Conservation (phyloP, 805 yeast species). For the Schwanniomyces vanrijiae region DNA sequence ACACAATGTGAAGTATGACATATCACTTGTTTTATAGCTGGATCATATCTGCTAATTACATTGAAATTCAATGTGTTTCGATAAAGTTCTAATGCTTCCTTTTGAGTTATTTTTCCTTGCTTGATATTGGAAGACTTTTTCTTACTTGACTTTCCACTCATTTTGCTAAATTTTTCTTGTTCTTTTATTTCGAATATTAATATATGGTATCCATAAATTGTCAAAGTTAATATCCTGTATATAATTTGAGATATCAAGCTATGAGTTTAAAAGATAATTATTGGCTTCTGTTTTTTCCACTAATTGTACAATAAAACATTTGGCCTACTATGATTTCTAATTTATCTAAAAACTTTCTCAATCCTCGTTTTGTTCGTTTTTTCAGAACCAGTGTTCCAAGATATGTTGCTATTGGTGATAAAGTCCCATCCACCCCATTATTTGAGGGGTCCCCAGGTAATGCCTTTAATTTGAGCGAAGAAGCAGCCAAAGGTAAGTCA, state of each 20-base stretch:
- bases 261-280: too few species aligned
- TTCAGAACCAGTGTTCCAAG: conserved; percentile 19
- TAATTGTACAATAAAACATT: too few species aligned
- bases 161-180: background rate
- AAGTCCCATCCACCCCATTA: conserved; percentile 57
- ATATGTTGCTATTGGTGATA: conserved; percentile 54
- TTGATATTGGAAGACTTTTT: conserved; percentile 2
- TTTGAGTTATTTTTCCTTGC: conserved; percentile 39
- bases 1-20: conserved; percentile 73
- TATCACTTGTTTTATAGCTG: conserved; percentile 63
- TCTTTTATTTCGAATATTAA: background rate
- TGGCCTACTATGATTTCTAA: background rate
- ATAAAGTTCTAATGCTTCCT: conserved; percentile 57
- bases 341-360: background rate
- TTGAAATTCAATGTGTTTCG: conserved; percentile 70
- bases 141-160: conserved; percentile 2
- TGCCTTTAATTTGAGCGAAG: conserved; percentile 53
- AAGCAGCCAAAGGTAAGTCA: conserved; percentile 33
- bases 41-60: conserved; percentile 76
- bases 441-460: conserved; percentile 68
- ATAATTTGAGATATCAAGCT: background rate
- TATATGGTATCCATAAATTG: background rate
- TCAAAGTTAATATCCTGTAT: background rate
- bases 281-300: too few species aligned
- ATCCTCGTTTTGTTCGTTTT: conserved; percentile 12